Conservation (phyloP, 2,329 filamentous ascomycete genomes). For the Colletotrichum theobromicola region DNA sequence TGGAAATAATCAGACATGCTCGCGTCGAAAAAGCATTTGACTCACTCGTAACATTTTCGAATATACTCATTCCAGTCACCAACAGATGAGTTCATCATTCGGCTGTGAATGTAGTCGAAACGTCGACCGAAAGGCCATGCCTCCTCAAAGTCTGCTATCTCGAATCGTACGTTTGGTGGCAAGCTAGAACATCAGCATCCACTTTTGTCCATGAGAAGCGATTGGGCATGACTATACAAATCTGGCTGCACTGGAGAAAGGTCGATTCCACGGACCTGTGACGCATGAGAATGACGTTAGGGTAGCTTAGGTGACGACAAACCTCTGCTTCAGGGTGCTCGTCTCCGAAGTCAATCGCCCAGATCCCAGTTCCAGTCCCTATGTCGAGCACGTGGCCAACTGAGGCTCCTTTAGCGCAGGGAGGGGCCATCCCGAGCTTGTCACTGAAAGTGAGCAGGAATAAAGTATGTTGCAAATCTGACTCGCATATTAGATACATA, state of each 20-base stretch:
- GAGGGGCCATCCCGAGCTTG: background rate
- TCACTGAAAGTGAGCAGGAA: background rate
- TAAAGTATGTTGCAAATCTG: background rate
- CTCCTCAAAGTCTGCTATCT: slow-evolving; percentile 40
- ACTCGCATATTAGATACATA: background rate
- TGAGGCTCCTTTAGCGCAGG: background rate
- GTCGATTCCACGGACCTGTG: slow-evolving; percentile 39
- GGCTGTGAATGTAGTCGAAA: slow-evolving; percentile 65
- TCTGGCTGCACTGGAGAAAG: slow-evolving; percentile 20
- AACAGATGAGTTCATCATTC: slow-evolving; percentile 59
- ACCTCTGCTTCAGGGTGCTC: slow-evolving; percentile 29
- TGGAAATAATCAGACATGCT: background rate
- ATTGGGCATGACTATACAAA: slow-evolving; percentile 24
- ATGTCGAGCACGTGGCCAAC: slow-evolving; percentile 27
- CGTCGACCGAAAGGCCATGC: slow-evolving; percentile 33
- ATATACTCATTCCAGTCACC: slow-evolving; percentile 59
- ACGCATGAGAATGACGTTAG: background rate
- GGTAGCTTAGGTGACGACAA: background rate
- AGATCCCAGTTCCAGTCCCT: background rate
- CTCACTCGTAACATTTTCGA: slow-evolving; percentile 43
- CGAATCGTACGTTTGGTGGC: slow-evolving; percentile 41
- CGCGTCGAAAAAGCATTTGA: background rate
- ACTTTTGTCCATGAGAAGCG: background rate
- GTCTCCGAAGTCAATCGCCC: slow-evolving; percentile 36
- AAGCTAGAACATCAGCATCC: slow-evolving; percentile 29